A percentile compares a stretch with the other conserved stretches of the same genome.
Conservation (phyloP, 2,329 filamentous ascomycete genomes). For the Cladosporium sp. region DNA sequence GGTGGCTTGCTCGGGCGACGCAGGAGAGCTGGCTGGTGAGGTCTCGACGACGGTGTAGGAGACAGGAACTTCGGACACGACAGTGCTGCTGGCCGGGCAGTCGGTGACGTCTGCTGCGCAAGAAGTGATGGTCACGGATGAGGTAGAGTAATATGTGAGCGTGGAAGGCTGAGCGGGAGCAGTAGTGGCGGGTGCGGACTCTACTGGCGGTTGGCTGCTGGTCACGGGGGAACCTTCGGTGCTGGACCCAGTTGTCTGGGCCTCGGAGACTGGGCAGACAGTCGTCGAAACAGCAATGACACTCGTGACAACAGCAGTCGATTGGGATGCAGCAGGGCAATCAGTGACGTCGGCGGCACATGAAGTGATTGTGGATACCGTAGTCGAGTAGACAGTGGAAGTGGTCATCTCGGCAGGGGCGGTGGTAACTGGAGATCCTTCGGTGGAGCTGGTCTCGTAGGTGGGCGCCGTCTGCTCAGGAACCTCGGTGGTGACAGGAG, state of each 20-base stretch:
- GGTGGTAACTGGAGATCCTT: constrained; percentile 7
- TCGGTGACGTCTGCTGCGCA: constrained; percentile 32
- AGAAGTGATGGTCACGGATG: constrained; percentile 34
- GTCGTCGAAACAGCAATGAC: constrained; percentile 38
- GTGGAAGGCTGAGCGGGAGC: constrained; percentile 12
- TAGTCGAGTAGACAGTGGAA: constrained; percentile 19
- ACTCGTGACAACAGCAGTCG: constrained; percentile 24
- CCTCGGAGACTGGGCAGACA: constrained; percentile 31
- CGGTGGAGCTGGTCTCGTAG: constrained; percentile 9
- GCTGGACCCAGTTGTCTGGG: neutral
- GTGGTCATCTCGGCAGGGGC: constrained; percentile 12
- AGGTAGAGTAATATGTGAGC: constrained; percentile 19
- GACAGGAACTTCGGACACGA: constrained; percentile 16
- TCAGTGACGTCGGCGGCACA: constrained; percentile 32
- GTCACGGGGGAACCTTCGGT: neutral
- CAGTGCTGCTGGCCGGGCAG: constrained; percentile 29
- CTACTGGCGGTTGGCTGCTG: constrained; percentile 3
- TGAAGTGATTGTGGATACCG: constrained; percentile 34
- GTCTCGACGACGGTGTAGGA: neutral
- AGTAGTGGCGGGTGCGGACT: constrained; percentile 2
- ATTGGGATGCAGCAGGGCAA: constrained; percentile 29
- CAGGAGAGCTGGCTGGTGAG: constrained; percentile 17
- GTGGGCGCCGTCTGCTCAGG: constrained; percentile 9
- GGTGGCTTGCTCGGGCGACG: neutral
- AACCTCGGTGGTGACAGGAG: neutral